Conservation (phyloP, 495 filamentous ascomycete genomes). For the Thozetella sp. region DNA sequence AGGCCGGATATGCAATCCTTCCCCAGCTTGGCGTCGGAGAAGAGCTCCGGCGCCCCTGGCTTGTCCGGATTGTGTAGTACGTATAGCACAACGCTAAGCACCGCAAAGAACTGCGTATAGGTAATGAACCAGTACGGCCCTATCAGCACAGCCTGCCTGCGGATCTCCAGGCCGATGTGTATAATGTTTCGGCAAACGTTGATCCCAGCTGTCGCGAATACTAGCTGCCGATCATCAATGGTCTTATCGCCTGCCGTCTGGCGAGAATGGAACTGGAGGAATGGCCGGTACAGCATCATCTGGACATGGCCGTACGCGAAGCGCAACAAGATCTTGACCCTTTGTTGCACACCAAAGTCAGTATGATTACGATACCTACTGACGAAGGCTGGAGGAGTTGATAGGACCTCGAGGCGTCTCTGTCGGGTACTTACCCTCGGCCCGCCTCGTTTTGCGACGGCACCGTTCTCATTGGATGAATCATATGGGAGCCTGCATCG, state of each 20-base stretch:
- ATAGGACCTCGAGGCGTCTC: too few species aligned
- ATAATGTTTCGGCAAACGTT: constrained; percentile 92
- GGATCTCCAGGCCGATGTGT: constrained; percentile 89
- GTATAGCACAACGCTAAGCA: constrained; percentile 86
- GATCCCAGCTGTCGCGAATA: constrained; percentile 87
- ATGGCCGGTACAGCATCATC: constrained; percentile 93
- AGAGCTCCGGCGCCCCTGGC: constrained; percentile 70
- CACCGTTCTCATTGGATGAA: too few species aligned
- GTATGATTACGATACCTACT: background rate
- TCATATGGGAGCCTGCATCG: too few species aligned
- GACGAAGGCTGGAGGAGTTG: too few species aligned
- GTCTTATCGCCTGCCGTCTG: constrained; percentile 61
- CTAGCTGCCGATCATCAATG: constrained; percentile 83
- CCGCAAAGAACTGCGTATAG: constrained; percentile 94
- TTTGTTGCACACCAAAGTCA: constrained; percentile 25
- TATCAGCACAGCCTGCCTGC: constrained; percentile 76
- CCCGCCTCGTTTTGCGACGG: too few species aligned
- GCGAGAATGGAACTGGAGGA: constrained; percentile 89
- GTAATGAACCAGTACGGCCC: constrained; percentile 97
- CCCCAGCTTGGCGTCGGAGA: constrained; percentile 82
- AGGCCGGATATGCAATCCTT: constrained; percentile 77
- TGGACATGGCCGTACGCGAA: constrained; percentile 91
- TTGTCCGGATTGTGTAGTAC: constrained; percentile 90
- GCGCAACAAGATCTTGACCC: constrained; percentile 82
- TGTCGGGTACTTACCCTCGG: too few species aligned